phyloP scores from a whole-genome alignment of 1,284 basidiomycete species.

The Heterobasidion occidentale region DNA sequence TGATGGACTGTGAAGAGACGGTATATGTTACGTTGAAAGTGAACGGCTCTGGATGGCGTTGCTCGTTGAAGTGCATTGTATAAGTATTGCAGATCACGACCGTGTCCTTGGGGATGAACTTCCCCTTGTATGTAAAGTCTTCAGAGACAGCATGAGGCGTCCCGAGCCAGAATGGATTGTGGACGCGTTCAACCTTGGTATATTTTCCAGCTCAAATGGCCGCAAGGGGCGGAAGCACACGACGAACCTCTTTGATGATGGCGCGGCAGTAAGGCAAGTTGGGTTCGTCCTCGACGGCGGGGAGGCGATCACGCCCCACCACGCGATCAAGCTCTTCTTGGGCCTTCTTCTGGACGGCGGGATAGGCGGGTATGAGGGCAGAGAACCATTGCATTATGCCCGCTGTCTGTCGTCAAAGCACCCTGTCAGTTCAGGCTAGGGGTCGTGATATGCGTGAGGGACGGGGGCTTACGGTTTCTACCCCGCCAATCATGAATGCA shows the following conservation, averaged over 20 bases:
- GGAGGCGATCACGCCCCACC: neutral
- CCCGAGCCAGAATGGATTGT: constrained; percentile 21
- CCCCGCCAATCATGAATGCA: constrained; percentile 34
- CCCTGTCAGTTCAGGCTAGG: neutral
- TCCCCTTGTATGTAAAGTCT: constrained; percentile 31
- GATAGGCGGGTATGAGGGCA: neutral
- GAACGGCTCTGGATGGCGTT: constrained; percentile 28
- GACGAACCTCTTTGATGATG: neutral
- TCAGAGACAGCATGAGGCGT: constrained; percentile 29
- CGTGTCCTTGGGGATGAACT: constrained; percentile 31
- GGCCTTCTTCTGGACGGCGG: neutral
- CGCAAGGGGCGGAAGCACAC: too few species aligned
- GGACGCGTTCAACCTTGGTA: constrained; percentile 13
- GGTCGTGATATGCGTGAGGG: neutral
- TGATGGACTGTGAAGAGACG: neutral
- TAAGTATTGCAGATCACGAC: constrained; percentile 31
- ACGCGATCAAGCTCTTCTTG: neutral
- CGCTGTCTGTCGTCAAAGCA: neutral
- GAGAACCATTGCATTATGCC: neutral
- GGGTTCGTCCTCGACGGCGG: neutral
- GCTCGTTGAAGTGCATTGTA: constrained; percentile 30
- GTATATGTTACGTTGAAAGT: constrained; percentile 1
- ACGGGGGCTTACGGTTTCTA: constrained; percentile 25
- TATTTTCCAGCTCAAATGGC: neutral
- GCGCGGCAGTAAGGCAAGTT: neutral